phyloP scores from a whole-genome alignment of 257 asterid species.

The Anisodus tanguticus region DNA sequence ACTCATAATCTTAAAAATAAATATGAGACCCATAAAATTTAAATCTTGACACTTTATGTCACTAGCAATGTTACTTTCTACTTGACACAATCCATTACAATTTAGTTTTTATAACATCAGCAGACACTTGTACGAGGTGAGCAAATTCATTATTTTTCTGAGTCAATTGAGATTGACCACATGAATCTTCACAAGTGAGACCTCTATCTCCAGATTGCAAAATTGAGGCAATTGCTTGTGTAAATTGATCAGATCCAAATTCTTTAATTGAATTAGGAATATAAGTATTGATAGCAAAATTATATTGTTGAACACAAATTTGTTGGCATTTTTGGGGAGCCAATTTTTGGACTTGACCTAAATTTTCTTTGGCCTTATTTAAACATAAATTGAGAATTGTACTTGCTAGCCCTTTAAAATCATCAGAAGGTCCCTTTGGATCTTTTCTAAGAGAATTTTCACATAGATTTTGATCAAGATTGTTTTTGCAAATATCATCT shows the following conservation, averaged over 20 bases:
- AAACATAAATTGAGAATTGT: background rate
- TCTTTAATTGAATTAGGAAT: slow-evolving; percentile 16
- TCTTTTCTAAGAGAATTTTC: slow-evolving; percentile 20
- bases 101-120: slow-evolving; percentile 12
- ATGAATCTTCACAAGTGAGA: slow-evolving; percentile 29
- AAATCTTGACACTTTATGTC: background rate
- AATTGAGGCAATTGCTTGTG: slow-evolving; percentile 2
- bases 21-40: background rate
- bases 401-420: slow-evolving; percentile 15
- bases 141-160: background rate
- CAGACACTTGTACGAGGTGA: background rate
- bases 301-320: background rate
- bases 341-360: background rate
- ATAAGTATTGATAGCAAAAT: background rate
- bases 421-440: slow-evolving; percentile 19
- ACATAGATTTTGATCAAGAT: slow-evolving; percentile 20
- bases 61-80: background rate
- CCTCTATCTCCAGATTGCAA: slow-evolving; percentile 25
- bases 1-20: background rate
- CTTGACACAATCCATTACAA: background rate
- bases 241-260: background rate
- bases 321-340: background rate
- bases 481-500: slow-evolving; percentile 15
- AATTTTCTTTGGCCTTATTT: background rate
- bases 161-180: background rate